Evolutionary conservation across 169 alveolate species (phyloP).

Genomic region (Babesia gibsoni): DNA sequence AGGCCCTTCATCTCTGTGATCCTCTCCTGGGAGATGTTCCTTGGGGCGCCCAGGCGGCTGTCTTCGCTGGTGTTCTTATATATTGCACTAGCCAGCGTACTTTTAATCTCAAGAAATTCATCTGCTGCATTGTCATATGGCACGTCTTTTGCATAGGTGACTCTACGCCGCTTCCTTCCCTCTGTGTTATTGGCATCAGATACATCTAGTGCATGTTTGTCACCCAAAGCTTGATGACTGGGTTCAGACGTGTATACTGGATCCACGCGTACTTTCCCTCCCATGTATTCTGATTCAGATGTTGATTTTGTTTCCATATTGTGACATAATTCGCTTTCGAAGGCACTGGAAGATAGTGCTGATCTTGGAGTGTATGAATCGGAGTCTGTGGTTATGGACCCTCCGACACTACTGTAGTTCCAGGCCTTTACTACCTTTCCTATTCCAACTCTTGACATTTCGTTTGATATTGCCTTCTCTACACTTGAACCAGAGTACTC

Average conservation of each 20-base stretch:
- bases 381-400: neutral
- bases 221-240: too few species aligned
- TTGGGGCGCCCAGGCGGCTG: slow-evolving; percentile 59
- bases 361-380: neutral
- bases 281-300: neutral
- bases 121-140: slow-evolving; percentile 3
- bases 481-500: neutral
- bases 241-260: too few species aligned
- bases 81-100: slow-evolving; percentile 61
- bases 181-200: neutral
- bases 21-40: slow-evolving; percentile 52
- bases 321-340: slow-evolving; percentile 21
- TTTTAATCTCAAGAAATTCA: slow-evolving; percentile 57
- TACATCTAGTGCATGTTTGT: neutral
- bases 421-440: slow-evolving; percentile 5
- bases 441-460: neutral
- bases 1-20: slow-evolving; percentile 60
- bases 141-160: neutral
- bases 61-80: slow-evolving; percentile 59
- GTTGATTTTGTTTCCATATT: neutral
- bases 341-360: slow-evolving; percentile 10
- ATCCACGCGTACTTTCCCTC: slow-evolving; percentile 14
- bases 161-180: neutral
- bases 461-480: neutral
- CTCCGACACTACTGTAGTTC: neutral